Percentiles rank a stretch among this genome's conserved stretches.
Evolutionary conservation across 805 yeast species (phyloP).

Genomic region (Kodamaea restingae): DNA sequence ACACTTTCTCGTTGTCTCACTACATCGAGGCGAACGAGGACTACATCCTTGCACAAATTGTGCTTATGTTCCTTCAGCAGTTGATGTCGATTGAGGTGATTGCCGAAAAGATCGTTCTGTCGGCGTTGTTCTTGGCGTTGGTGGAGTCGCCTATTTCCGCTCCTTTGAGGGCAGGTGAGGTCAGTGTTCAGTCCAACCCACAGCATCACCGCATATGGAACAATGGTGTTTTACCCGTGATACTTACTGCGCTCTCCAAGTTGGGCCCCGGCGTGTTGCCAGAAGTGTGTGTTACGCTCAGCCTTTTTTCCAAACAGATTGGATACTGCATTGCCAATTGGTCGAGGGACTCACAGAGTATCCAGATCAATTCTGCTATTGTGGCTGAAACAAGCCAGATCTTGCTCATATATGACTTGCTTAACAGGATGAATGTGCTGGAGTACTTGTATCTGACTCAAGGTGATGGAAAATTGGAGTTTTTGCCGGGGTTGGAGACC

Average conservation of each 20-base stretch:
- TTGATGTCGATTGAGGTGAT: constrained; percentile 56
- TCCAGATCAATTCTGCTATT: constrained; percentile 33
- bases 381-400: constrained; percentile 52
- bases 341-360: constrained; percentile 52
- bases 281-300: constrained; percentile 60
- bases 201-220: constrained; percentile 77
- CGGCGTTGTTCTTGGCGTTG: constrained; percentile 62
- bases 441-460: constrained; percentile 31
- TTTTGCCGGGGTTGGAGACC: constrained; percentile 60
- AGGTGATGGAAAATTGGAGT: constrained; percentile 10
- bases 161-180: constrained; percentile 61
- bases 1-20: constrained; percentile 66
- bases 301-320: constrained; percentile 63
- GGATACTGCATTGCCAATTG: constrained; percentile 61
- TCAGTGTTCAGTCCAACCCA: constrained; percentile 49
- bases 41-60: constrained; percentile 66
- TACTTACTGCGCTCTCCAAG: constrained; percentile 53
- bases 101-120: constrained; percentile 60
- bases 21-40: constrained; percentile 56
- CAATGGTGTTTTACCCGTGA: constrained; percentile 71
- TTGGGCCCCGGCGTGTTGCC: constrained; percentile 63
- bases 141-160: constrained; percentile 72
- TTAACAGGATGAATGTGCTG: constrained; percentile 51
- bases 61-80: constrained; percentile 66
- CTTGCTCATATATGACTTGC: constrained; percentile 55